Percentiles rank a stretch among this genome's conserved stretches.
These are phyloP conservation scores for Vigna trinervia DNA, from an alignment of 306 rosid species.

Conservation along the genomic window DNA sequence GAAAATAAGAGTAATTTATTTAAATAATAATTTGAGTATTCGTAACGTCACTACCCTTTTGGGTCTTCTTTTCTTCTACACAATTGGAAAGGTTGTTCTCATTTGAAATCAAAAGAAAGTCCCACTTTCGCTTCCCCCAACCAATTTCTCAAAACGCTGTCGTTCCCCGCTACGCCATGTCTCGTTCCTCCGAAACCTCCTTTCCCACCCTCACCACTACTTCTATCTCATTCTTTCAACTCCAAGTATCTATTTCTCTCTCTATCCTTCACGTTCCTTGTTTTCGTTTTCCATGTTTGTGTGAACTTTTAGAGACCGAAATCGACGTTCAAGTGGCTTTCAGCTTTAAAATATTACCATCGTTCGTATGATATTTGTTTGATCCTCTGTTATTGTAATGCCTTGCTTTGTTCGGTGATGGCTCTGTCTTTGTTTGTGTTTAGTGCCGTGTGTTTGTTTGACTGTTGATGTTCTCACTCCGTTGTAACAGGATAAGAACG, in stretches of 20 bases:
- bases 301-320: neutral
- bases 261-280: neutral
- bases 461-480: conserved; percentile 38
- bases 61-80: neutral
- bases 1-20: no score
- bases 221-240: conserved; percentile 73
- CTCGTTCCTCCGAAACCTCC: conserved; percentile 47
- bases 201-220: conserved; percentile 62
- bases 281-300: neutral
- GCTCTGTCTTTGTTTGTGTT: neutral
- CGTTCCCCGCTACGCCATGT: conserved; percentile 54
- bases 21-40: no score
- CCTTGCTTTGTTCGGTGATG: neutral
- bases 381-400: conserved; percentile 27
- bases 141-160: conserved; percentile 46
- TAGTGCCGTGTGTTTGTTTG: neutral
- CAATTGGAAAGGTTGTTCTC: no score
- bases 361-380: conserved; percentile 9
- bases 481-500: conserved; percentile 62
- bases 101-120: neutral
- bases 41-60: no score
- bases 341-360: neutral
- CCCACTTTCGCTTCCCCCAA: conserved; percentile 43
- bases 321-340: conserved; percentile 16
- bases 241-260: conserved; percentile 55